Evolutionary conservation across 805 yeast species (phyloP).

Genomic region (Diddensiella santjacobensis): DNA sequence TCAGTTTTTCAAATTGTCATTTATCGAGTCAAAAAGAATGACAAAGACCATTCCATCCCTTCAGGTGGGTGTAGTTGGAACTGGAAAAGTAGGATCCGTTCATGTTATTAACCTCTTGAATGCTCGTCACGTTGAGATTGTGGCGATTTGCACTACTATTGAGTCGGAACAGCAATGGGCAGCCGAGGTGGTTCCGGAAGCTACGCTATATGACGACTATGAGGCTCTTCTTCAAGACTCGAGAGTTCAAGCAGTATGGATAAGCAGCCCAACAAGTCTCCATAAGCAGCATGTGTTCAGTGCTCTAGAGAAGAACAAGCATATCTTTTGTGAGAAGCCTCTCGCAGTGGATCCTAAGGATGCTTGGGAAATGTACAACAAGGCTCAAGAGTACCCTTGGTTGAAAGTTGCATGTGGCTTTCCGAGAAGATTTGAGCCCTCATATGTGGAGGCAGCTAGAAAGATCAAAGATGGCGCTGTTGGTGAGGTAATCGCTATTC

Average conservation of each 20-base stretch:
- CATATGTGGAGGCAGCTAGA: conserved; percentile 15
- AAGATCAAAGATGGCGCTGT: conserved; percentile 17
- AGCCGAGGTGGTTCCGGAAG: conserved; percentile 1
- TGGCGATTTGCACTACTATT: conserved; percentile 19
- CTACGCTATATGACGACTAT: conserved; percentile 6
- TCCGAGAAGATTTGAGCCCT: conserved; percentile 17
- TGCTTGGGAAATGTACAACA: conserved; percentile 22
- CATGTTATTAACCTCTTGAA: conserved; percentile 7
- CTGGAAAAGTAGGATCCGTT: not conserved
- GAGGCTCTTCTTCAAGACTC: conserved; percentile 9
- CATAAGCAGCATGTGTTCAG: conserved; percentile 13
- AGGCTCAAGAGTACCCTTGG: conserved; percentile 14
- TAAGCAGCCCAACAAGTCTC: conserved; percentile 15
- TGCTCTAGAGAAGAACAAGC: conserved; percentile 15
- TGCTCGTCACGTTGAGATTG: conserved; percentile 4
- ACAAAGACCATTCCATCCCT: not conserved
- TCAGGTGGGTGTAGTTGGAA: not conserved
- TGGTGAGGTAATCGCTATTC: conserved; percentile 15
- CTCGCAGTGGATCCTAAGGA: conserved; percentile 3
- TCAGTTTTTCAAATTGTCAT: no score
- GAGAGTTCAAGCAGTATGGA: conserved; percentile 13
- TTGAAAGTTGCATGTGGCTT: conserved; percentile 22
- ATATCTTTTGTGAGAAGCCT: conserved; percentile 15
- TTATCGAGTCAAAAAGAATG: no score
- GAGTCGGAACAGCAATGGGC: conserved; percentile 19